Evolutionary conservation across 345 rosid species (phyloP), one percentile per base, ranked within the genome.

Genomic region (Viola odorata): DNA sequence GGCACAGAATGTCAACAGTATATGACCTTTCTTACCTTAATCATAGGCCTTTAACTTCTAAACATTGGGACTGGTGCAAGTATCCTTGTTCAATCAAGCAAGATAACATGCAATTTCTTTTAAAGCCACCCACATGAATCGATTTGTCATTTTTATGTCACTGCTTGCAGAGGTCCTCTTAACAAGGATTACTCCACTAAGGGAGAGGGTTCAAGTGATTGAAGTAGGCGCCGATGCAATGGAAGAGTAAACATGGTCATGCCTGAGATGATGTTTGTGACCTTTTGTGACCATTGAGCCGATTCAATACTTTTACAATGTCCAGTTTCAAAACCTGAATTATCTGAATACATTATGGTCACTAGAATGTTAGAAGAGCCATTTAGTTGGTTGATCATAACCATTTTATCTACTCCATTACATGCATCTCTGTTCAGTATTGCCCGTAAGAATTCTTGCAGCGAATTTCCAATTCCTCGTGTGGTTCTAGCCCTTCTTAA

Each of bases 181-280:
- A 32, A 86, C 91, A 5, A 89, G 84, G 79, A 82, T 86, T 38
- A 86, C 85, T 0, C 80, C 87, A 42, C 53, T 84, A 68, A 77
- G 66, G 81, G 88, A 84, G 67, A 77, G 65, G 57, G 88, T 78
- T 11, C 80, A 55, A 37, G 74, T 80, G 15, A 72, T 67, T 44
- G 87, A 84, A 76, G 88, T 72, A 54, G 88, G 83, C 32, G 32
- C 32, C 32, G 88, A 89, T 61, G 88, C 80, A 1, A 88, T 89
- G 96, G 96, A 87, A 75, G 91, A 86, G 68, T 86, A 63, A 80
- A 58, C 23, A 15, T 2, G 1, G 2, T 42, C 0, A 10, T 23
- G 50, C 38, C 41, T n/a, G 0, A 23, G 13, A 36, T 9, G 65
- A 10, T 39, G 3, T 65, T 56, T 47, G 49, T 49, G 55, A n/a